These are phyloP conservation scores for Chondrus crispus DNA, from an alignment of 23 red algal species.

Conservation along the genomic window DNA sequence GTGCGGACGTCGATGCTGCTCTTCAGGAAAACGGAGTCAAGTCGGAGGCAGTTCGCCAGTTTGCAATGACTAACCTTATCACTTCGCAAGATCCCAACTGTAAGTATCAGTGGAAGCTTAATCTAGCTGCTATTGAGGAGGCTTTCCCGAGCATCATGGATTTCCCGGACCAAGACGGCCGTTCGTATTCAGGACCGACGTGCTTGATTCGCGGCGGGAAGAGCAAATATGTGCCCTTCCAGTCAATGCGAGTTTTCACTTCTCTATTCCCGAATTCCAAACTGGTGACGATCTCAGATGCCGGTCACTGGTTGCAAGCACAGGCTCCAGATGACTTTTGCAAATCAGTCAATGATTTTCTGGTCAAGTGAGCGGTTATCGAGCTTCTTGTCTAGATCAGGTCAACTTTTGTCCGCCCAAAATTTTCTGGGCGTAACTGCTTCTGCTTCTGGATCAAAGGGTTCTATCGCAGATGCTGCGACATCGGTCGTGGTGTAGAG, in stretches of 20 bases:
- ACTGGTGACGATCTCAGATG: conserved; percentile 68
- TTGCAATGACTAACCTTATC: conserved; percentile 78
- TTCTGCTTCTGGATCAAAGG: too few relatives aligned
- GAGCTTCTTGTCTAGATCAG: too few relatives aligned
- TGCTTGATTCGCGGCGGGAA: conserved; percentile 77
- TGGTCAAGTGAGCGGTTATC: not conserved
- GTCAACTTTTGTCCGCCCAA: too few relatives aligned
- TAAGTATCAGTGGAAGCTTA: conserved; percentile 24
- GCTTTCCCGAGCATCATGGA: conserved; percentile 21
- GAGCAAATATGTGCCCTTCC: conserved; percentile 75
- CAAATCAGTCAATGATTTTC: conserved; percentile 73
- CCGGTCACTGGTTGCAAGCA: conserved; percentile 83
- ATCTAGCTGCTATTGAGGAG: not conserved
- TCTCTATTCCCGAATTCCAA: conserved; percentile 66
- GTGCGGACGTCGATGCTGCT: conserved; percentile 29
- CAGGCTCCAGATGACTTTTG: conserved; percentile 83
- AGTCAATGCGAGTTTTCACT: conserved; percentile 47
- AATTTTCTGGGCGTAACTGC: too few relatives aligned
- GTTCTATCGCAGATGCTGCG: too few relatives aligned
- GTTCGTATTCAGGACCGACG: conserved; percentile 38
- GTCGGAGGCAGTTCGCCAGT: conserved; percentile 64
- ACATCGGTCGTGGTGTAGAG: too few relatives aligned
- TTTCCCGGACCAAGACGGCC: conserved; percentile 14
- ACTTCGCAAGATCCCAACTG: not conserved
- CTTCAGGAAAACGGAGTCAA: conserved; percentile 43